Conservation (phyloP, 768 basidiomycete genomes). For the Tricholomella constricta region DNA sequence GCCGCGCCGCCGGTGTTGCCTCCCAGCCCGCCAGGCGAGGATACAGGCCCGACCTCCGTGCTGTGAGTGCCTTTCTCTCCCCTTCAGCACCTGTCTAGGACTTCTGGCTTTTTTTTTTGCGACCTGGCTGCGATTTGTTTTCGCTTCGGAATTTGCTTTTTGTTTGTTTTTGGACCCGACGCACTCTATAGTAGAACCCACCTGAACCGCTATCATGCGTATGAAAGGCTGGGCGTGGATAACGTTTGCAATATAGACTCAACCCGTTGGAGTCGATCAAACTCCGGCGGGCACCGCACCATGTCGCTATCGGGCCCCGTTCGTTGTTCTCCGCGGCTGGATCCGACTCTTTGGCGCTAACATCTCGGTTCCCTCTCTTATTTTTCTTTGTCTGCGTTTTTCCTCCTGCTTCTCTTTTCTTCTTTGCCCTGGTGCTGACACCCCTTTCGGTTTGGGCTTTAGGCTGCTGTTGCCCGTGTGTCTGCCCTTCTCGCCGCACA, state of each 20-base stretch:
- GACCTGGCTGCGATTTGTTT: too few species aligned
- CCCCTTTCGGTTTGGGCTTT: not conserved
- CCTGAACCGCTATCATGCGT: conserved; percentile 61
- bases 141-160: too few species aligned
- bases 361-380: conserved; percentile 34
- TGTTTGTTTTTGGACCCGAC: conserved; percentile 24
- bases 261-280: conserved; percentile 60
- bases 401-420: conserved; percentile 17
- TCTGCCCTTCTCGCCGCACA: conserved; percentile 72
- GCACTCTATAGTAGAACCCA: conserved; percentile 93
- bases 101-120: conserved; percentile 7
- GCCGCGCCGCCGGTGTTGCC: conserved; percentile 69
- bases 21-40: conserved; percentile 60
- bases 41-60: conserved; percentile 78
- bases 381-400: conserved; percentile 13
- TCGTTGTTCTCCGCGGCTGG: conserved; percentile 54
- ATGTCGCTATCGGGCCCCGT: conserved; percentile 82
- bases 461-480: conserved; percentile 78
- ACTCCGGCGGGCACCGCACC: conserved; percentile 56
- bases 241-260: conserved; percentile 79
- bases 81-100: conserved; percentile 12
- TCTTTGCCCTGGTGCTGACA: conserved; percentile 30
- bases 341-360: conserved; percentile 76
- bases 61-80: conserved; percentile 50
- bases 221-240: conserved; percentile 92